phyloP scores from a whole-genome alignment of 2,329 filamentous ascomycete genomes.

The Aspergillus uvarum region DNA sequence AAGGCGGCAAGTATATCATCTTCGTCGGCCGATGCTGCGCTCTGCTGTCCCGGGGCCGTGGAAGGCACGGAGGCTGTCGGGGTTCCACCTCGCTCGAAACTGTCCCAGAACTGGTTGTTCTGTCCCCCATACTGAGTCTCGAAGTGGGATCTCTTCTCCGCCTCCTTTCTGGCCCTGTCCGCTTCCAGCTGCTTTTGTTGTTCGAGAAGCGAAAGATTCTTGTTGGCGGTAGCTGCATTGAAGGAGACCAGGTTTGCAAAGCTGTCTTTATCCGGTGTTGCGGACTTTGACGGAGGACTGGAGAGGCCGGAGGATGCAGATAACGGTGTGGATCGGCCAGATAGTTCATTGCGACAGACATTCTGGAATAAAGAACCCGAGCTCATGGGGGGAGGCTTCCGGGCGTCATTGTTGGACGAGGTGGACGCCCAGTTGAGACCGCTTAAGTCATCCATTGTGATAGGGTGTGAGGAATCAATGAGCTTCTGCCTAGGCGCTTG shows the following conservation, averaged over 20 bases:
- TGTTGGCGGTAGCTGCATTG: conserved; percentile 46
- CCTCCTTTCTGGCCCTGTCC: conserved; percentile 72
- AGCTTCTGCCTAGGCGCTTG: conserved; percentile 21
- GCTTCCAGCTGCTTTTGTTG: conserved; percentile 71
- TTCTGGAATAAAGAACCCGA: conserved; percentile 37
- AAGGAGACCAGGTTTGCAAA: conserved; percentile 69
- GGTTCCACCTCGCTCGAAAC: conserved; percentile 58
- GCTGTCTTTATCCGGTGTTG: conserved; percentile 47
- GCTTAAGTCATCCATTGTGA: conserved; percentile 49
- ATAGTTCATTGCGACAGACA: conserved; percentile 39
- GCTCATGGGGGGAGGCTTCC: conserved; percentile 40
- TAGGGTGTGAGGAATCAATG: conserved; percentile 12
- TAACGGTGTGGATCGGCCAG: conserved; percentile 47
- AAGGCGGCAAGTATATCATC: conserved; percentile 64
- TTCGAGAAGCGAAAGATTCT: conserved; percentile 68
- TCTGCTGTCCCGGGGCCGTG: conserved; percentile 44
- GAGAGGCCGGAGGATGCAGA: conserved; percentile 32
- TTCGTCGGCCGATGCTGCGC: conserved; percentile 52
- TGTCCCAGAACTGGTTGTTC: conserved; percentile 72
- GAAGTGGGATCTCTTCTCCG: conserved; percentile 67
- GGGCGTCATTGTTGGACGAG: conserved; percentile 28
- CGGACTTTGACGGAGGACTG: conserved; percentile 41
- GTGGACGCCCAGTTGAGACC: conserved; percentile 47
- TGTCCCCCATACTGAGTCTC: conserved; percentile 73
- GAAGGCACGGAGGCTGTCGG: conserved; percentile 44